Conservation (phyloP, 768 basidiomycete species). For the Lactarius evosmus region DNA sequence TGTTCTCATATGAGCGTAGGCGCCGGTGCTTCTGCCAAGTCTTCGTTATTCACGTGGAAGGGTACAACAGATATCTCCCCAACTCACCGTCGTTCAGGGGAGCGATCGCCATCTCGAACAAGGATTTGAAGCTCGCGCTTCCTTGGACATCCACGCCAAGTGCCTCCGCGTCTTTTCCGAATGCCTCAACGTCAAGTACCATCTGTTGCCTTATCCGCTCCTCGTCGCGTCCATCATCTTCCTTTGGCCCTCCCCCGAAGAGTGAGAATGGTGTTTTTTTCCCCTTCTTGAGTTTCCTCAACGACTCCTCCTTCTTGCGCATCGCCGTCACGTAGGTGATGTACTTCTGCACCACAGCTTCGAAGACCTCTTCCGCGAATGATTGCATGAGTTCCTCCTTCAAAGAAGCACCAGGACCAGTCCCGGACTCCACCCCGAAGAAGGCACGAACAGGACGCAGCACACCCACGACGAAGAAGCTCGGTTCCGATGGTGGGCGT, state of each 20-base stretch:
- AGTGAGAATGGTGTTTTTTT: constrained; percentile 78
- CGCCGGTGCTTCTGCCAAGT: not conserved
- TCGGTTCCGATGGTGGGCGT: constrained; percentile 69
- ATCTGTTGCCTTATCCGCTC: constrained; percentile 85
- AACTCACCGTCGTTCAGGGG: constrained; percentile 36
- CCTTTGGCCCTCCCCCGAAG: constrained; percentile 58
- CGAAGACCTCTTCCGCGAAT: constrained; percentile 64
- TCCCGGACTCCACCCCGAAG: constrained; percentile 57
- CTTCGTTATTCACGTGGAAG: not conserved
- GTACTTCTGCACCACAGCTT: constrained; percentile 65
- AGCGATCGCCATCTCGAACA: constrained; percentile 60
- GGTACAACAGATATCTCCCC: not conserved
- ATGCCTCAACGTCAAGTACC: constrained; percentile 81
- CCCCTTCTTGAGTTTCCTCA: constrained; percentile 82
- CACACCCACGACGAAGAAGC: constrained; percentile 80
- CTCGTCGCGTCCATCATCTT: constrained; percentile 79
- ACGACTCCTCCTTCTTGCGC: constrained; percentile 89
- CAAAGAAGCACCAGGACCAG: constrained; percentile 59
- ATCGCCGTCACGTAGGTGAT: constrained; percentile 74
- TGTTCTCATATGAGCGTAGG: constrained; percentile 1
- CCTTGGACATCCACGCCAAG: constrained; percentile 62
- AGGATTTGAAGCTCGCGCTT: constrained; percentile 49
- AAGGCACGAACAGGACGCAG: constrained; percentile 76
- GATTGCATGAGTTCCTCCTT: constrained; percentile 49
- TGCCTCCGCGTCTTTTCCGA: constrained; percentile 70